Evolutionary conservation across 2,329 filamentous ascomycete species (phyloP), one percentile per base, ranked within the genome.

Genomic region (Pseudohalonectria lignicola): DNA sequence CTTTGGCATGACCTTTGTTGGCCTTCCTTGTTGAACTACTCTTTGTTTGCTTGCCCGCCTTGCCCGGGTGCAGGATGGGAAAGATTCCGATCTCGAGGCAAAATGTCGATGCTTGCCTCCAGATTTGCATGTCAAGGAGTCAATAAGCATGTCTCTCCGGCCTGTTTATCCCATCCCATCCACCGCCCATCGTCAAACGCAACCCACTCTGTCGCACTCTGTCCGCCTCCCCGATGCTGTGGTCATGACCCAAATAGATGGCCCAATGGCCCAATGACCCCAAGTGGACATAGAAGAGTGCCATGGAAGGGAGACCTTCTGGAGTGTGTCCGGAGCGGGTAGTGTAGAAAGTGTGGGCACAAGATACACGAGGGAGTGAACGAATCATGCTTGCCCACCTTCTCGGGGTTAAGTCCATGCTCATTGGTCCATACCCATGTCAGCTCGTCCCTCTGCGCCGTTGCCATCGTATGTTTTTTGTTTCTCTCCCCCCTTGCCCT

Each of bases 391-490:
- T 31, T 33, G 23, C 29, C 15, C 29, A 34, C 23, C 37, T 25
- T 18, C 16, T 12, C 23, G 23, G 23, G 12, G 21, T 15, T 17
- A 11, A n/a, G 18, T 4, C 9, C 23, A n/a, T 12, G 15, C 32
- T 47, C 40, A 53, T 54, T 55, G 50, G 53, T 21, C 28, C 37
- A 43, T 36, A 15, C 15, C 31, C 31, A 13, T 19, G 31, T 19
- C 19, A 34, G 31, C 36, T 26, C 34, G 46, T 41, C 45, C 46
- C 39, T 45, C 36, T 30, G 40, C 29, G 40, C 46, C 44, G 41
- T 44, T 37, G 44, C 20, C 46, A 55, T 55, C 53, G 50, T 54
- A 55, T 47, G 49, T 54, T 55, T 54, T 54, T 48, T 46, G 43
- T 47, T 44, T 42, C 41, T 32, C 28, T 39, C 35, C 8, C 37